Conservation (phyloP, 2,329 filamentous ascomycete species). For the Alternaria gansuensis region DNA sequence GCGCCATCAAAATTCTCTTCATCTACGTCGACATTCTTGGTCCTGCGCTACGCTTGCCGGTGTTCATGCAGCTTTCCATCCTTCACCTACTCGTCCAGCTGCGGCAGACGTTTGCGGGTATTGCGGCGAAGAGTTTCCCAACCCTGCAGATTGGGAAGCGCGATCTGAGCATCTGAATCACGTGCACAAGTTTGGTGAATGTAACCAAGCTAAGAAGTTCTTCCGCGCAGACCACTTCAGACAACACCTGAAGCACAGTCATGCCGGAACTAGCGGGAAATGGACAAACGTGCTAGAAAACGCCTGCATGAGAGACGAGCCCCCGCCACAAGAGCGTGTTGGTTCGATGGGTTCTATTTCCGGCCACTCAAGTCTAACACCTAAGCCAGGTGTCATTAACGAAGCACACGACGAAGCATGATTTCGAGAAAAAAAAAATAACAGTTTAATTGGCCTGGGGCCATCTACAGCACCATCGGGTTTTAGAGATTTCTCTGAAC, state of each 20-base stretch:
- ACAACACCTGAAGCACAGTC: conserved; percentile 97
- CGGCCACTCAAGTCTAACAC: conserved; percentile 41
- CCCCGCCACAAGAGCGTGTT: conserved; percentile 60
- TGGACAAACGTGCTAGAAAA: conserved; percentile 99
- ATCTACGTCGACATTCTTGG: conserved; percentile 93
- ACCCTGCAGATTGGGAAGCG: conserved; percentile 86
- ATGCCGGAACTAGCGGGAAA: conserved; percentile 93
- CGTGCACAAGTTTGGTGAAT: conserved; percentile 96
- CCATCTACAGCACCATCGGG: conserved; percentile 12
- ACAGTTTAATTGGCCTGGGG: conserved; percentile 3
- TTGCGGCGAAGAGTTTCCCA: conserved; percentile 91
- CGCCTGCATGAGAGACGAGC: conserved; percentile 94
- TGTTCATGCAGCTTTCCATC: conserved; percentile 83
- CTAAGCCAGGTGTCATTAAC: conserved; percentile 51
- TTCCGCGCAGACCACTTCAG: conserved; percentile 97
- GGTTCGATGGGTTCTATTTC: conserved; percentile 46
- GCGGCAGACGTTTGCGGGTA: conserved; percentile 87
- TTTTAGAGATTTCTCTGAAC: not conserved
- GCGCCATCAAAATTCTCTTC: conserved; percentile 92
- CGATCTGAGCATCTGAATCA: conserved; percentile 87
- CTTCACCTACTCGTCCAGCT: conserved; percentile 70
- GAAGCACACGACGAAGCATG: conserved; percentile 53
- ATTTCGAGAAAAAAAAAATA: conserved; percentile 14
- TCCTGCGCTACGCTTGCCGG: conserved; percentile 85
- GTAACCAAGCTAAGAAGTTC: conserved; percentile 98